A percentile compares a stretch with the other conserved stretches of the same genome.
phyloP scores from a whole-genome alignment of 2,329 filamentous ascomycete genomes.

The Aspergillus brasiliensis region DNA sequence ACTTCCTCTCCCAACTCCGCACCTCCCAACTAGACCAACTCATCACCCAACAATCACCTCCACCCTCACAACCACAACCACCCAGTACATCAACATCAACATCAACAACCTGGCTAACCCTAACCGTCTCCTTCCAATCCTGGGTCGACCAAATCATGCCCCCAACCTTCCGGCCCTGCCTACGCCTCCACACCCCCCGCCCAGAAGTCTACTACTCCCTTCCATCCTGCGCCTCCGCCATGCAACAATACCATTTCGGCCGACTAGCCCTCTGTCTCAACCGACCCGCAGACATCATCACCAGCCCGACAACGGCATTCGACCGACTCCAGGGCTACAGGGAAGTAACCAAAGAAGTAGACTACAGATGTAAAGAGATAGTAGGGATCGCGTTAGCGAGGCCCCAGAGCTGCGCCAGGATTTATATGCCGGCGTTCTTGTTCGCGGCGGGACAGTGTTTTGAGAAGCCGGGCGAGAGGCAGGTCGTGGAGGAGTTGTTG shows the following conservation, averaged over 20 bases:
- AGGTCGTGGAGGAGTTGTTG: constrained; percentile 57
- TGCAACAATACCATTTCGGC: constrained; percentile 68
- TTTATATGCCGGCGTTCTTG: constrained; percentile 60
- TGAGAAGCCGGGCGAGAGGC: constrained; percentile 53
- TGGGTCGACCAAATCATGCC: constrained; percentile 62
- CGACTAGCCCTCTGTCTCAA: constrained; percentile 64
- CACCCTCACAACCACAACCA: constrained; percentile 27
- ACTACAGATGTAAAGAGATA: constrained; percentile 60
- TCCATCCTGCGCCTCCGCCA: constrained; percentile 63
- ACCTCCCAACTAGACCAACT: constrained; percentile 46
- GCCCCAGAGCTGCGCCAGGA: constrained; percentile 58
- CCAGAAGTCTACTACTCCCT: constrained; percentile 63
- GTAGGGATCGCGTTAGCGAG: constrained; percentile 59
- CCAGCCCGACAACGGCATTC: constrained; percentile 54
- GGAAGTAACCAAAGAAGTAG: constrained; percentile 57
- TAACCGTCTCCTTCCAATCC: constrained; percentile 57
- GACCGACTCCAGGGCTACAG: constrained; percentile 60
- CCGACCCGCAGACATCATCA: constrained; percentile 58
- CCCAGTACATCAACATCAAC: constrained; percentile 40
- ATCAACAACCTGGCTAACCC: constrained; percentile 55
- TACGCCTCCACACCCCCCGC: constrained; percentile 45
- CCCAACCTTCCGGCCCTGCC: constrained; percentile 59
- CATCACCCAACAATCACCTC: no score
- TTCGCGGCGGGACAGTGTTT: constrained; percentile 64
- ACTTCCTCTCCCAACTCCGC: constrained; percentile 62